phyloP scores from a whole-genome alignment of 768 basidiomycete genomes.

The Trametes maxima region DNA sequence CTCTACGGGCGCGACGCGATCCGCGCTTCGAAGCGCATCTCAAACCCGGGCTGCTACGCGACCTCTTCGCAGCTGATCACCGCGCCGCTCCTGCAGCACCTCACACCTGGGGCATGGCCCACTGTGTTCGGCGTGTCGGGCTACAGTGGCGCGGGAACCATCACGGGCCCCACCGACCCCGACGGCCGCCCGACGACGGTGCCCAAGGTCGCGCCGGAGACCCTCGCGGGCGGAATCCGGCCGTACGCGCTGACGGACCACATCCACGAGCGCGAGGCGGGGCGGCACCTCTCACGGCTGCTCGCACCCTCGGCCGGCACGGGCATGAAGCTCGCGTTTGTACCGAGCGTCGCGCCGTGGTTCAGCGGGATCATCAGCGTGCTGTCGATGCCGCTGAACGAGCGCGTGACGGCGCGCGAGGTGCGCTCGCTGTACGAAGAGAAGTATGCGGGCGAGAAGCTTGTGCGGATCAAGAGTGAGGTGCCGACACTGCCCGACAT shows the following conservation, averaged over 20 bases:
- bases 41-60: slow-evolving; percentile 98
- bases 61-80: slow-evolving; percentile 91
- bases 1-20: slow-evolving; percentile 78
- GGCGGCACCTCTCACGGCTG: slow-evolving; percentile 74
- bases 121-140: slow-evolving; percentile 94
- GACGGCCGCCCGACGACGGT: slow-evolving; percentile 73
- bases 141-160: slow-evolving; percentile 93
- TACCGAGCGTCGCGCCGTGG: slow-evolving; percentile 89
- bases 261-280: slow-evolving; percentile 97
- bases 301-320: slow-evolving; percentile 33
- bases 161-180: slow-evolving; percentile 60
- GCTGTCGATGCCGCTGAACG: slow-evolving; percentile 76
- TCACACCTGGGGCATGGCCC: slow-evolving; percentile 62
- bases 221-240: slow-evolving; percentile 71
- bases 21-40: slow-evolving; percentile 77
- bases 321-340: slow-evolving; percentile 73
- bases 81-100: slow-evolving; percentile 80
- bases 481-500: slow-evolving; percentile 78
- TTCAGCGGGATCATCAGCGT: slow-evolving; percentile 96
- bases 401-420: slow-evolving; percentile 68
- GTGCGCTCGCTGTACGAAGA: slow-evolving; percentile 74
- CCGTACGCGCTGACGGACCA: slow-evolving; percentile 95
- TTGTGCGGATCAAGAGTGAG: slow-evolving; percentile 67
- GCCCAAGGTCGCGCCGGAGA: slow-evolving; percentile 81
- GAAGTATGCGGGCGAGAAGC: slow-evolving; percentile 73